Base-by-base conservation (phyloP, 202 grass and related monocot genomes). In the Hordeum pubiflorum region DNA sequence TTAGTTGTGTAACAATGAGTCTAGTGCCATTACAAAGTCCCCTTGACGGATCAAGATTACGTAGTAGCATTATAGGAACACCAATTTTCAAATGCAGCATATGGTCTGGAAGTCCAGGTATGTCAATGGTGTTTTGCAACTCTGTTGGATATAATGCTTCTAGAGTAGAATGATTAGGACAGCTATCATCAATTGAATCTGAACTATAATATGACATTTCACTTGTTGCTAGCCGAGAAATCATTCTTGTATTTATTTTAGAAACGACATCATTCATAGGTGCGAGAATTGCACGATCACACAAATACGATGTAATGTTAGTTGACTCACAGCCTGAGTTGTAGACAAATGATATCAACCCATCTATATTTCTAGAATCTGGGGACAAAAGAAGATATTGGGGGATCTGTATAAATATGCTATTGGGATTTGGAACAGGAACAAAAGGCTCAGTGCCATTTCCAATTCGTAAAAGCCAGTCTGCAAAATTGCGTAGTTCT, bases 1-100 rank as follows among this genome's bases (percentile, higher is more conserved):
- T 74, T 9, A 73, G 37, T 4, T 64, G 26, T 4, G 52, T 74
- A 3, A 72, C 57, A 33, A 84, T 84, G 1, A 84, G 12, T 12
- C 81, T 84, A 17, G 58, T 84, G 1, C 60, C 72, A 43, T 84
- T 84, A 4, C 73, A 84, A 11, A 84, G 43, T 4, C 81, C 81
- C 33, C 27, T 74, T 0, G 52, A 55, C 7, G 26, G 81, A 57
- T 84, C 31, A 4, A 84, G 34, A 55, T 84, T 78, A 0, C n/a
- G 6, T 0, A 84, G 17, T 3, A 78, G 61, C 73, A 84, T 77
- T 83, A 83, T 76, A 7, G 81, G 81, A 52, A 72, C 57, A 48
- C 70, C 70, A 48, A 83, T 73, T 75, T 76, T 83, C 13, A 76
- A n/a, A 6, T 64, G 56, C 23, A 76, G 7, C 0, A 29, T 13